Conservation (phyloP, 1,284 basidiomycete genomes). For the Cerioporus squamosus region DNA sequence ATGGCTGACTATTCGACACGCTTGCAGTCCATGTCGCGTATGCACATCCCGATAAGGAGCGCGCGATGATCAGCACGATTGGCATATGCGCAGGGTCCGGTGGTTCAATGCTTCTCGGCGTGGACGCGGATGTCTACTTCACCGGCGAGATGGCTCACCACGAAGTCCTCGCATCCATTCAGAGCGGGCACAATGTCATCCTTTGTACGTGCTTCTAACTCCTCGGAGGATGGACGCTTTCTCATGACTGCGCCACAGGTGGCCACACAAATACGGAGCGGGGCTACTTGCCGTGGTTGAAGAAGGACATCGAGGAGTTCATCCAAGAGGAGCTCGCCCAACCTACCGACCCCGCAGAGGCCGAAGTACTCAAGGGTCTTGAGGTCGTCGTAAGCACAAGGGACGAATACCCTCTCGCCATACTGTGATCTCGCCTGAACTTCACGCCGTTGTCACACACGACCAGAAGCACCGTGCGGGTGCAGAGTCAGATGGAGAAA, state of each 20-base stretch:
- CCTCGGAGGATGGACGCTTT: slow-evolving; percentile 1
- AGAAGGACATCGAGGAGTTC: slow-evolving; percentile 60
- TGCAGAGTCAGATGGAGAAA: slow-evolving; percentile 22
- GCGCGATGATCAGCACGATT: slow-evolving; percentile 47
- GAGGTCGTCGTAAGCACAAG: slow-evolving; percentile 61
- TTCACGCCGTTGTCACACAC: background rate
- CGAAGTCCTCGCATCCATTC: slow-evolving; percentile 80
- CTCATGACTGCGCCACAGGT: slow-evolving; percentile 27
- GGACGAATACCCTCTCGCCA: slow-evolving; percentile 64
- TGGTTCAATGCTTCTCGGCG: slow-evolving; percentile 70
- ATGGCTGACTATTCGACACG: too few species aligned
- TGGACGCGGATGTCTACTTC: slow-evolving; percentile 80
- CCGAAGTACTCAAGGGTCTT: slow-evolving; percentile 31
- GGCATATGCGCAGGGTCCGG: slow-evolving; percentile 90
- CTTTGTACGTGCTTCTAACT: slow-evolving; percentile 56
- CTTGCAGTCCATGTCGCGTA: slow-evolving; percentile 78
- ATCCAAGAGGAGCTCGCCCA: slow-evolving; percentile 39
- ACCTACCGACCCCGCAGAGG: slow-evolving; percentile 31
- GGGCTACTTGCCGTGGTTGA: slow-evolving; percentile 78
- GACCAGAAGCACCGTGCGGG: slow-evolving; percentile 28
- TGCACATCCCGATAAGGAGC: slow-evolving; percentile 39
- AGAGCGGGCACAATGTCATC: slow-evolving; percentile 75
- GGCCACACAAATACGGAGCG: slow-evolving; percentile 86
- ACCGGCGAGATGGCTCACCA: slow-evolving; percentile 95
- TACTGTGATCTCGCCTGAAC: slow-evolving; percentile 30